A percentile compares a stretch with the other conserved stretches of the same genome.
These are phyloP conservation scores for Niebla homalea DNA, from an alignment of 495 filamentous ascomycete genomes.

Conservation along the genomic window DNA sequence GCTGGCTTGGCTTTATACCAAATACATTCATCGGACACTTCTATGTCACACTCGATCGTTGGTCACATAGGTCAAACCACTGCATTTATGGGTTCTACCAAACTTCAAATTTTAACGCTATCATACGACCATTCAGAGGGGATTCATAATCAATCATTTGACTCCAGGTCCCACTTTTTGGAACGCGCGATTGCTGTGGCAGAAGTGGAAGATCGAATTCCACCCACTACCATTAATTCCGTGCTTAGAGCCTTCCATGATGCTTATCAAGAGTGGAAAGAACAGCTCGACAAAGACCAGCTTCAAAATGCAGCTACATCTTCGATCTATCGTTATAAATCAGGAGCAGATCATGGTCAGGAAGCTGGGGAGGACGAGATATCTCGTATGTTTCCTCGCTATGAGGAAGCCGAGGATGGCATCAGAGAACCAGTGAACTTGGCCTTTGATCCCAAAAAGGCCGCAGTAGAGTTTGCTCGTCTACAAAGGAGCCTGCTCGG, in stretches of 20 bases:
- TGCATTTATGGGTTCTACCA: slow-evolving; percentile 43
- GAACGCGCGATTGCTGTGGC: background rate
- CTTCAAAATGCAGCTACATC: slow-evolving; percentile 54
- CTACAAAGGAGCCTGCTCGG: slow-evolving; percentile 41
- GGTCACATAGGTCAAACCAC: slow-evolving; percentile 35
- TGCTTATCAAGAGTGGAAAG: slow-evolving; percentile 68
- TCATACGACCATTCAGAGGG: background rate
- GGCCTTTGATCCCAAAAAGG: slow-evolving; percentile 24
- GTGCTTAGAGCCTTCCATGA: slow-evolving; percentile 41
- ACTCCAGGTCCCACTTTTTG: background rate
- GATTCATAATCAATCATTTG: background rate
- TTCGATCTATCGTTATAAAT: slow-evolving; percentile 70
- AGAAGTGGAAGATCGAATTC: background rate
- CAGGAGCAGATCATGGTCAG: slow-evolving; percentile 57
- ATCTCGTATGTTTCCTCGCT: slow-evolving; percentile 66
- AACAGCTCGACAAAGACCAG: slow-evolving; percentile 57
- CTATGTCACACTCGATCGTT: slow-evolving; percentile 13
- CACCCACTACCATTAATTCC: background rate
- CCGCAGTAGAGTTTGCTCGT: slow-evolving; percentile 36
- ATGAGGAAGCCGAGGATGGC: slow-evolving; percentile 36
- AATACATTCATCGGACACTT: slow-evolving; percentile 15
- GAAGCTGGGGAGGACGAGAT: slow-evolving; percentile 68
- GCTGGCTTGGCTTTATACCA: slow-evolving; percentile 54
- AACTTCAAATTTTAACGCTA: background rate
- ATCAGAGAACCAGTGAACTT: slow-evolving; percentile 18